These are phyloP conservation scores for Fagus sylvatica DNA, from an alignment of 306 rosid species.

Conservation along the genomic window DNA sequence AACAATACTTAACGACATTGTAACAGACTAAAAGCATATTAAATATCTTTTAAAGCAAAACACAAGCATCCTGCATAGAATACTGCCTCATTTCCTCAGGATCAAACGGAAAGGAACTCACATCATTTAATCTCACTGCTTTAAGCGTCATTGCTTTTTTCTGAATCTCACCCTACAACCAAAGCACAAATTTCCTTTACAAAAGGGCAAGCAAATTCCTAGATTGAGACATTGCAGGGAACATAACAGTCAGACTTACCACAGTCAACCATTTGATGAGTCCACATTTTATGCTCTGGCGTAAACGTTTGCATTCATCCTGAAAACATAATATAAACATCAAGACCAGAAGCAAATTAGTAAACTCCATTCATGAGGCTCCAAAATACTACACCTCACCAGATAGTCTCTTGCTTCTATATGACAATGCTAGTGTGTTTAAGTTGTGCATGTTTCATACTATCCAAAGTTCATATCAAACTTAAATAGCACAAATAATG, in stretches of 20 bases:
- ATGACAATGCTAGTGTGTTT: not conserved
- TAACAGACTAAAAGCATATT: constrained; percentile 1
- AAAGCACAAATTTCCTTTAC: constrained; percentile 26
- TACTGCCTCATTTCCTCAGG: not conserved
- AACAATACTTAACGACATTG: constrained; percentile 1
- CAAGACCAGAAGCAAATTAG: constrained; percentile 16
- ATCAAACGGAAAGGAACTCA: constrained; percentile 39
- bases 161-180: constrained; percentile 75
- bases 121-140: constrained; percentile 74
- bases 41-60: not conserved
- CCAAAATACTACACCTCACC: constrained; percentile 2
- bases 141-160: constrained; percentile 69
- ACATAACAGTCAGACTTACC: constrained; percentile 56
- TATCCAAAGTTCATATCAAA: not conserved
- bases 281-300: constrained; percentile 75
- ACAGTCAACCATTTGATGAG: constrained; percentile 72
- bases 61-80: not conserved
- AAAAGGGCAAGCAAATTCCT: constrained; percentile 22
- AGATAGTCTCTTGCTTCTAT: not conserved
- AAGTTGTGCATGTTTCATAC: not conserved
- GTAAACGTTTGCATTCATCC: constrained; percentile 88
- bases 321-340: constrained; percentile 39
- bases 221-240: constrained; percentile 21
- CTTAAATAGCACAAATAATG: not conserved
- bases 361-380: not conserved